Base-by-base conservation (phyloP, 2,329 filamentous ascomycete species). In the Tolypocladium paradoxum region DNA sequence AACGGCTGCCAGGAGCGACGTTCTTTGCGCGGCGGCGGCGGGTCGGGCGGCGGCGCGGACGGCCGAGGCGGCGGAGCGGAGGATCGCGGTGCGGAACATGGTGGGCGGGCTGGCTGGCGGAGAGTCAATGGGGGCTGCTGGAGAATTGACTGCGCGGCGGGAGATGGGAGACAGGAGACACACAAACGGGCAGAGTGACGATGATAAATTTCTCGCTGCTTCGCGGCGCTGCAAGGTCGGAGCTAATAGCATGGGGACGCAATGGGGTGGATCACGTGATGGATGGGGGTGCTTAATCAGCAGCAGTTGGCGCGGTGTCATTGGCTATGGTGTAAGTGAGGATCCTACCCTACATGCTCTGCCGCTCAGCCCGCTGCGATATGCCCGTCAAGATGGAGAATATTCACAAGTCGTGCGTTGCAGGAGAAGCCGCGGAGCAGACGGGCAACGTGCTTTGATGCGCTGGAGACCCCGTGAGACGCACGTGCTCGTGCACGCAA, bases 51-150 rank as follows among this genome's bases (percentile, higher is more conserved):
- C 68, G 64, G 70, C 70, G 69, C 76, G 73, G 68, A 77, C 72
- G 60, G 76, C 73, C 69, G 85, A 81, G 71, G 87, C 82, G 68
- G 87, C 82, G 67, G 88, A 86, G 75, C 87, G 87, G 76, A 92
- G 78, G 71, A 93, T 74, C 69, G 88, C 85, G 73, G 88, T 84
- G 76, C 92, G 88, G 81, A 96, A 90, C 92, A 97, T 97, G 50
- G 51, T 64, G 57, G 57, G 55, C 43, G 16, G 24, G 7, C 11
- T 24, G 6, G 22, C 20, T 43, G 40, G 6, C 40, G 40, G 38
- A 29, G 52, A 46, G 52, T 53, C 34, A 56, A 59, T 59, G 58
- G 36, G 16, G 22, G 40, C 24, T 18, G 22, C 24, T 29, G 40
- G 24, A 24, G 14, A 18, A 45, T 45, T 33, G 43, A 31, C 43